Percentiles rank a stretch among this genome's conserved stretches.
phyloP scores from a whole-genome alignment of 169 alveolate genomes.

The Babesia bigemina region DNA sequence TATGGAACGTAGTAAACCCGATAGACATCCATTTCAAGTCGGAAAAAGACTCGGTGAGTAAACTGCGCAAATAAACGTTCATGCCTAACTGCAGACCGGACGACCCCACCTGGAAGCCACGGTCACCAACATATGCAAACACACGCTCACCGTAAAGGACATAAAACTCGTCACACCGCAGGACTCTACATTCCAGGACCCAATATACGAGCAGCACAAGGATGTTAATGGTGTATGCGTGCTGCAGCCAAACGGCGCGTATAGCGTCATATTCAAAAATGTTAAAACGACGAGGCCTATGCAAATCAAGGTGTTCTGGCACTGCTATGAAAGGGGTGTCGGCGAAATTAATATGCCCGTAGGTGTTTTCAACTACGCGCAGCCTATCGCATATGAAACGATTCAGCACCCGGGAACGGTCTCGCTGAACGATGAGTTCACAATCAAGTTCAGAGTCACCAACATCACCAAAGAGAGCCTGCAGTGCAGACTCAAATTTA shows the following conservation, averaged over 20 bases:
- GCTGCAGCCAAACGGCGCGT: conserved; percentile 35
- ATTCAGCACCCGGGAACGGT: conserved; percentile 48
- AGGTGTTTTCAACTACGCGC: not conserved
- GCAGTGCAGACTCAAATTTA: conserved; percentile 6
- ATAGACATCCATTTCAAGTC: conserved; percentile 8
- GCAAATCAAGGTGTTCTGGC: not conserved
- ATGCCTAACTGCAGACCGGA: conserved; percentile 20
- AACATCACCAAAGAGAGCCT: not conserved
- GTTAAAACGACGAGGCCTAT: not conserved
- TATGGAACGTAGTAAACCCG: conserved; percentile 50
- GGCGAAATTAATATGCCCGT: conserved; percentile 31
- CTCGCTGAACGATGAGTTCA: conserved; percentile 5
- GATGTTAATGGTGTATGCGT: conserved; percentile 22
- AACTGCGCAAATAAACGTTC: too few relatives aligned
- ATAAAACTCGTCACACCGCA: conserved; percentile 22
- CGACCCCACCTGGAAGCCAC: conserved; percentile 34
- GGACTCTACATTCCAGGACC: conserved; percentile 2
- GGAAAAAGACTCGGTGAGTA: conserved; percentile 28
- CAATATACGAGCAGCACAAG: not conserved
- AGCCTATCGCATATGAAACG: conserved; percentile 11
- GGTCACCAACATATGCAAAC: conserved; percentile 29
- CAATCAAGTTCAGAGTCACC: not conserved
- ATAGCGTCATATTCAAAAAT: conserved; percentile 29
- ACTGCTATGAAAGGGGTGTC: conserved; percentile 21
- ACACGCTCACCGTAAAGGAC: conserved; percentile 20